Percentiles rank a stretch among this genome's conserved stretches.
phyloP scores from a whole-genome alignment of 352 stramenopile genomes.

The Globisporangium barbulae region DNA sequence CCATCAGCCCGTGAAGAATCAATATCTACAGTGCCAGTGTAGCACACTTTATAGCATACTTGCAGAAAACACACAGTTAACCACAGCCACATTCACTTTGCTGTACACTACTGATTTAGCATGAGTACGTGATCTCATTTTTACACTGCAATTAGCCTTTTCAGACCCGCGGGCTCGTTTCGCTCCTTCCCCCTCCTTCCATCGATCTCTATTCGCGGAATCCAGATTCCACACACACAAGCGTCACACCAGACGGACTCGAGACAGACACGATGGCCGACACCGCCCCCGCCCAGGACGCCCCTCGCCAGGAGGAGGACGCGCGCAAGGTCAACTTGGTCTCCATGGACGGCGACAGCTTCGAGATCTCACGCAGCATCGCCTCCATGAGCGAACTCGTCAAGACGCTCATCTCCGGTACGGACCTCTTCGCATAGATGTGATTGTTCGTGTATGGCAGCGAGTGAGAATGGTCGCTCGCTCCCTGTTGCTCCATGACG shows the following conservation, averaged over 20 bases:
- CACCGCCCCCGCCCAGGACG: slow-evolving; percentile 36
- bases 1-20: neutral
- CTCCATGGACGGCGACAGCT: slow-evolving; percentile 96
- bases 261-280: slow-evolving; percentile 50
- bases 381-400: slow-evolving; percentile 97
- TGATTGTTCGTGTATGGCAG: neutral
- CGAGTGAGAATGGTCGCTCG: slow-evolving; percentile 1
- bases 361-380: slow-evolving; percentile 92
- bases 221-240: slow-evolving; percentile 4
- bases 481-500: slow-evolving; percentile 3
- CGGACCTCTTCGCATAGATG: neutral
- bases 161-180: neutral
- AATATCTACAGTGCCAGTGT: neutral
- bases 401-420: slow-evolving; percentile 96
- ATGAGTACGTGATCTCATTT: neutral
- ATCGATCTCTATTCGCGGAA: slow-evolving; percentile 2
- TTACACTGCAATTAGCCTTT: neutral
- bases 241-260: neutral
- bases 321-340: slow-evolving; percentile 82
- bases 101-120: neutral
- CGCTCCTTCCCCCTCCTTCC: neutral
- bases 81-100: no score
- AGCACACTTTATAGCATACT: no score
- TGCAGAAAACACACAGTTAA: neutral
- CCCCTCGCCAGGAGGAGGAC: slow-evolving; percentile 65